Evolutionary conservation across 495 filamentous ascomycete species (phyloP).

Genomic region (Podospora bellae-mahoneyi): DNA sequence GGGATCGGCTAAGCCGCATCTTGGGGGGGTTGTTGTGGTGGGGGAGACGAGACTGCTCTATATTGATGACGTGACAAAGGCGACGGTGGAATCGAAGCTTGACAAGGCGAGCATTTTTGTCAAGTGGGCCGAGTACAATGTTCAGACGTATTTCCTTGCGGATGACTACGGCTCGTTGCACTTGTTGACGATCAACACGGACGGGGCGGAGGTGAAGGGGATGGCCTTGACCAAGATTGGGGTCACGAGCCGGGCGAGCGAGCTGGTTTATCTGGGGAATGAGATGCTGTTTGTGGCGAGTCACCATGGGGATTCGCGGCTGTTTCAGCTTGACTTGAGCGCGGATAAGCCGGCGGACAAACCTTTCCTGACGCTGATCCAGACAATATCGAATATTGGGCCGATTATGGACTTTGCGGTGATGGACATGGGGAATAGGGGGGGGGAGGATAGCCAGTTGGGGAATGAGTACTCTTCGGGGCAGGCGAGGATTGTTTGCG

Average conservation of each 20-base stretch:
- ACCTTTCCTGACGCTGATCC: slow-evolving; percentile 56
- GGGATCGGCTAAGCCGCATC: slow-evolving; percentile 43
- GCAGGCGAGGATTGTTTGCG: slow-evolving; percentile 89
- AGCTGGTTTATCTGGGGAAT: slow-evolving; percentile 73
- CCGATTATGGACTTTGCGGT: slow-evolving; percentile 90
- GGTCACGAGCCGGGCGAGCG: slow-evolving; percentile 68
- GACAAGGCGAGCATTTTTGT: slow-evolving; percentile 77
- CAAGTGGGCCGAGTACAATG: slow-evolving; percentile 81
- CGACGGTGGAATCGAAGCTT: slow-evolving; percentile 56
- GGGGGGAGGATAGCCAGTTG: slow-evolving; percentile 64
- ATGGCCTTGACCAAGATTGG: slow-evolving; percentile 61
- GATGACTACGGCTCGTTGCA: slow-evolving; percentile 86
- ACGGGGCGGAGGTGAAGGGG: slow-evolving; percentile 51
- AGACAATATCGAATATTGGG: slow-evolving; percentile 79
- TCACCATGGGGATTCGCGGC: slow-evolving; percentile 86
- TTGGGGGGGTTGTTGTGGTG: slow-evolving; percentile 74
- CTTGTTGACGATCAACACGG: slow-evolving; percentile 69
- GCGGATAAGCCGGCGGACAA: slow-evolving; percentile 32
- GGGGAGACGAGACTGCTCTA: slow-evolving; percentile 84
- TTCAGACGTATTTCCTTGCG: slow-evolving; percentile 74
- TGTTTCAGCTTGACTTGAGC: slow-evolving; percentile 51
- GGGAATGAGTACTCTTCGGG: slow-evolving; percentile 89
- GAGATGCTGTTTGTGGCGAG: slow-evolving; percentile 82
- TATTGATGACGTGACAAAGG: slow-evolving; percentile 67
- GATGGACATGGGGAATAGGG: slow-evolving; percentile 88